Evolutionary conservation across 768 basidiomycete species (phyloP), one percentile per base, ranked within the genome.

Genomic region (Collybiopsis luxurians): DNA sequence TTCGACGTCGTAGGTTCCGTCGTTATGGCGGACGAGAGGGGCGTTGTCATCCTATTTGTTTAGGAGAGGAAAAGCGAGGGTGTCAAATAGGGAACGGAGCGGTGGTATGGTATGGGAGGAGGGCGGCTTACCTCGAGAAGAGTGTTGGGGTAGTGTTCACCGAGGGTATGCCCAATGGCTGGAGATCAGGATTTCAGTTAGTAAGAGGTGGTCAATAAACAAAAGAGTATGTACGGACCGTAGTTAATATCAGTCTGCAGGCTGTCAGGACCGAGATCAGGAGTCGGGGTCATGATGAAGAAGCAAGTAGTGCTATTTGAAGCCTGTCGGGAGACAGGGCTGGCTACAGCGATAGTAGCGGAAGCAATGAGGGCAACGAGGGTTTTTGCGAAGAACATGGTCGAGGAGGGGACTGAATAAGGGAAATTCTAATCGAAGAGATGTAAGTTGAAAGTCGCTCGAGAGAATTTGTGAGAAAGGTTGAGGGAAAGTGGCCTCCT

Each of bases 271-370:
- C 50, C 50, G 36, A 50, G 27, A 26, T 58, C 56, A 34, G 56
- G 56, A 26, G 56, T 58, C 6, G 56, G 56, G 42, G 56, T 58
- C 48, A 52, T 43, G 40, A 53, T 58, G 47, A 58, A 52, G 46
- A 27, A 40, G 49, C 56, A 58, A n/a, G 49, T 58, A 23, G 56
- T 52, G 40, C 38, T 58, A 13, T 52, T 31, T 15, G 19, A 21
- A 19, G 13, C 51, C 56, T 57, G 47, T 19, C 42, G 42, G 26
- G 26, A n/a, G 42, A 51, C n/a, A 10, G 56, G 48, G 21, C 24
- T 51, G 24, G 30, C 50, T 10, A 43, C 19, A 42, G 49, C 36
- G 17, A 31, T 24, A 17, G 56, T 28, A 27, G 27, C 56, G 26
- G 42, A 27, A 17, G 28, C 38, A 40, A 52, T 23, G 24, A 42